Evolutionary conservation across 75 land plant species (phyloP), one percentile per base, ranked within the genome.

Genomic region (Cunninghamia lanceolata): DNA sequence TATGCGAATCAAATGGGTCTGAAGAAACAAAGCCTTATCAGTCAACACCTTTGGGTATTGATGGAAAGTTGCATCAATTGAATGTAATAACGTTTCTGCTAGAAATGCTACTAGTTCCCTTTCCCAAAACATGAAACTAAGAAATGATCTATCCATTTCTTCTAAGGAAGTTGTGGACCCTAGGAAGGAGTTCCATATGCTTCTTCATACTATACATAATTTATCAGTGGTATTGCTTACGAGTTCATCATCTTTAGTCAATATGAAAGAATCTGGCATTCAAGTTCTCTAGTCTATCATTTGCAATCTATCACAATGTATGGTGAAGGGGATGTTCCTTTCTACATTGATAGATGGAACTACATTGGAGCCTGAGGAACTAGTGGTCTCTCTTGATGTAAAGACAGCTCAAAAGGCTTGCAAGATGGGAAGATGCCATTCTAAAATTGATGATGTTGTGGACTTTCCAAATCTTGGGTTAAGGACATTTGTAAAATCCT

Each of bases 161-260:
- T 38, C 17, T 16, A 75, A 76, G 43, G 25, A 4, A 16, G 25
- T 16, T 17, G 42, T 39, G 42, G 42, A 76, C 43, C 34, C 4
- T 76, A 6, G 79, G 79, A 76, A 76, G 3, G 79, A 39, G 4
- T 76, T 40, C 13, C 15, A 76, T 42, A 76, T 38, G 40, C 43
- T 76, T 38, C 25, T 76, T 76, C 79, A 76, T 15, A 76, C 79
- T 17, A 76, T 76, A 42, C 77, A 74, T 74, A 74, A 74, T 74
- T 74, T 74, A 74, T 74, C 77, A 74, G 39, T 74, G 77, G 16
- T 36, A 16, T 74, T 74, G 38, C 77, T 74, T 74, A 14, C 77
- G 16, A 35, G 77, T 74, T 15, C 38, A 35, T 16, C 19, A 35
- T 35, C 0, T 74, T 11, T 39, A 35, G 40, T 35, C 77, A 74